Base-by-base conservation (phyloP, 2,329 filamentous ascomycete genomes). In the Aspergillus aculeatus region DNA sequence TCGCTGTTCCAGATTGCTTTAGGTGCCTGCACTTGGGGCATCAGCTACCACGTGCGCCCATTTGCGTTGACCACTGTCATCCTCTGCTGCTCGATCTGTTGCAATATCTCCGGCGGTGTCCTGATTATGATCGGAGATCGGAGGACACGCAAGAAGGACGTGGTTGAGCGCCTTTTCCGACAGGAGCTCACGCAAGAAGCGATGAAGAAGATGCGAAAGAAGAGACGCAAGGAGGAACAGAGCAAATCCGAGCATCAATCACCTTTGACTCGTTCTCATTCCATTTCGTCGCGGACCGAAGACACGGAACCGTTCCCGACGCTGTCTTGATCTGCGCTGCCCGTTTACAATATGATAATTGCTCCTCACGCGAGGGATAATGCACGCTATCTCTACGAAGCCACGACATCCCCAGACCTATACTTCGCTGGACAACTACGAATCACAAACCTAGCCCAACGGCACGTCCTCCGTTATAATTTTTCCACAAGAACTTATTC, bases 61-160 rank as follows among this genome's bases (percentile, higher is more conserved):
- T 83, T 87, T 62, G 90, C 90, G 1, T 76, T 94, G 29, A 96
- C 91, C 0, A 91, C 91, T 0, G 86, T 90, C 5, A 93, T 96
- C 58, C 89, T 96, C 2, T 89, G 87, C 69, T 89, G 86, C 69
- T 91, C 88, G 24, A 91, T 96, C 66, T 84, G 86, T 0, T 89
- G 86, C 71, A 96, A 96, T 71, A 88, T 92, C 64, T 84, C 84
- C 0, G 91, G 89, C 0, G 91, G 91, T 3, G 76, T 96, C 1
- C 72, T 94, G 26, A 96, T 96, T 71, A 86, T 82, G 64, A 81
- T 92, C 16, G 91, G 91, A 1, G 91, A 94, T 70, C 84, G 87
- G 21, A 85, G 83, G 63, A 92, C 91, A 2, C 81, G 91, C 54
- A 96, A 96, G 82, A 94, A 92, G 83, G 91, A 96, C 47, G 90